phyloP scores from a whole-genome alignment of 345 rosid genomes.

The Sisymbrium irio region DNA sequence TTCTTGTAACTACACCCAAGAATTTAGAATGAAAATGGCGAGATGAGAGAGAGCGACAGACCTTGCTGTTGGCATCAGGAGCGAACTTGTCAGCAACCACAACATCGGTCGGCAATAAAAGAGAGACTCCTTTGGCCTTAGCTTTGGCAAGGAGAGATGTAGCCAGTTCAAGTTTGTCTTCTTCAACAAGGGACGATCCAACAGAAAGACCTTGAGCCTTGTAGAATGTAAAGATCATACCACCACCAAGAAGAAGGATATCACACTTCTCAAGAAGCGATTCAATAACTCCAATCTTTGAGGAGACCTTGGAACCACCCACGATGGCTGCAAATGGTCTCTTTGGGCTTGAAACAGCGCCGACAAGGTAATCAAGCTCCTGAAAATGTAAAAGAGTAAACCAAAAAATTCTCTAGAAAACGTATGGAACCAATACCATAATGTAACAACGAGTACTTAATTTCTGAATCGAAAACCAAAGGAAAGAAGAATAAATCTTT shows the following conservation, averaged over 20 bases:
- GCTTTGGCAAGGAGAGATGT: conserved; percentile 77
- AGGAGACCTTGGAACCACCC: conserved; percentile 86
- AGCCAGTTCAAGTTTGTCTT: conserved; percentile 83
- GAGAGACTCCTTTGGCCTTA: conserved; percentile 78
- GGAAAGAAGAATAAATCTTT: not conserved
- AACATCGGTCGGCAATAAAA: conserved; percentile 76
- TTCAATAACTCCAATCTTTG: conserved; percentile 90
- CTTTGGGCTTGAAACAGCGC: conserved; percentile 84
- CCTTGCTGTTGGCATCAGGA: conserved; percentile 86
- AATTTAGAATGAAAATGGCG: not conserved
- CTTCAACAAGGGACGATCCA: conserved; percentile 89
- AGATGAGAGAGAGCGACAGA: conserved; percentile 29
- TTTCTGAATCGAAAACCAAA: not conserved
- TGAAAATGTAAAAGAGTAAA: conserved; percentile 14
- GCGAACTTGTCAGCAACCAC: conserved; percentile 90
- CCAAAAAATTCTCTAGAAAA: not conserved
- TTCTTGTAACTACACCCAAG: not conserved
- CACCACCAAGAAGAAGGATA: conserved; percentile 84
- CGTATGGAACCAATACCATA: not conserved
- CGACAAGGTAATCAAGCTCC: conserved; percentile 95
- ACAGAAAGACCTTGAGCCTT: conserved; percentile 82
- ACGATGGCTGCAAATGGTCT: conserved; percentile 92
- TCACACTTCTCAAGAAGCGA: conserved; percentile 82
- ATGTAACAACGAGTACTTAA: not conserved
- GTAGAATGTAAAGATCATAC: conserved; percentile 95